These are phyloP conservation scores for Cardiospermum halicacabum DNA, from an alignment of 345 rosid species.

Conservation along the genomic window DNA sequence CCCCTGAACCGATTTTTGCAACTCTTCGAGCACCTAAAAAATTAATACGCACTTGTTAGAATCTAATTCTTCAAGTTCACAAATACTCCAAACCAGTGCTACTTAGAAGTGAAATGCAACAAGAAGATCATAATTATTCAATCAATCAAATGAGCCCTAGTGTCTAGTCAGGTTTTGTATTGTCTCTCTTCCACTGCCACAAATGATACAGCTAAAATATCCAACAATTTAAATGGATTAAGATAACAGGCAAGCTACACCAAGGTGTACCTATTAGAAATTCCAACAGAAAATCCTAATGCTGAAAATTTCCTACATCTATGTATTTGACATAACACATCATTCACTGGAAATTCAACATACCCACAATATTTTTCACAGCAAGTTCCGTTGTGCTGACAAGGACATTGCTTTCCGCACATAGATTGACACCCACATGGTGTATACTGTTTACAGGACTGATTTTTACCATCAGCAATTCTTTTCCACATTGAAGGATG, in stretches of 20 bases:
- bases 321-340: conserved; percentile 7
- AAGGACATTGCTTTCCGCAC: conserved; percentile 84
- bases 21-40: conserved; percentile 86
- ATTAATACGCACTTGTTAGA: conserved; percentile 14
- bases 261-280: not conserved
- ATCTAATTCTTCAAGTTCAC: not conserved
- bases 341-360: conserved; percentile 22
- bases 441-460: conserved; percentile 64
- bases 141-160: not conserved
- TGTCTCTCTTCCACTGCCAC: not conserved
- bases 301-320: not conserved
- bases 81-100: not conserved
- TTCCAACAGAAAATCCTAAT: not conserved
- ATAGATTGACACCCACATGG: conserved; percentile 84
- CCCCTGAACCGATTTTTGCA: conserved; percentile 98
- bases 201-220: not conserved
- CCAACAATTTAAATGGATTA: not conserved
- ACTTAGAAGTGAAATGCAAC: not conserved
- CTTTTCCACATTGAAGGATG: conserved; percentile 74
- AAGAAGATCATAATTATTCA: not conserved
- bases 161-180: not conserved
- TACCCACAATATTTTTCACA: conserved; percentile 99
- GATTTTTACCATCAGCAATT: conserved; percentile 54
- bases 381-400: conserved; percentile 67
- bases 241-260: not conserved